These are phyloP conservation scores for Asterella californica DNA, from an alignment of 225 moss, liverwort and hornwort species.

Conservation along the genomic window DNA sequence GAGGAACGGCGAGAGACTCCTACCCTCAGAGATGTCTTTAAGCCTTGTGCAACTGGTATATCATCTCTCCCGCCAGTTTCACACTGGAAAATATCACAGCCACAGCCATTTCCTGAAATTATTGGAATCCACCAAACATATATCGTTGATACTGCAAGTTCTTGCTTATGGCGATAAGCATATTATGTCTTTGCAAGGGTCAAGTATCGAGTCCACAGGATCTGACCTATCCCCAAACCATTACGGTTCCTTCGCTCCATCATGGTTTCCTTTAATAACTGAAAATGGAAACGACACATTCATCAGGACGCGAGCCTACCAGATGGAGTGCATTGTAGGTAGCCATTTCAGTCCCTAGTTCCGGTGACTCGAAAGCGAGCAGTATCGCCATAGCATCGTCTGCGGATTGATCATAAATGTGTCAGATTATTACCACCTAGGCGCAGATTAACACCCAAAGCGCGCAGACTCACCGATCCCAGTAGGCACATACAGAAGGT, in stretches of 20 bases:
- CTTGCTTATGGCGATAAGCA: background rate
- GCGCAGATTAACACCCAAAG: background rate
- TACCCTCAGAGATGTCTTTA: conserved; percentile 66
- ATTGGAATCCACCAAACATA: background rate
- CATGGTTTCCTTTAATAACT: background rate
- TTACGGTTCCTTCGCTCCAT: background rate
- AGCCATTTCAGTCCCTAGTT: conserved; percentile 77
- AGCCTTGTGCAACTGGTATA: conserved; percentile 82
- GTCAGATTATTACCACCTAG: background rate
- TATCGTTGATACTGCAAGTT: no score
- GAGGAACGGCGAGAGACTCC: background rate
- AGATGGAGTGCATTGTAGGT: conserved; percentile 91
- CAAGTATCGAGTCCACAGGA: background rate
- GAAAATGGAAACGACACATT: background rate
- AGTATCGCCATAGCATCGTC: conserved; percentile 97
- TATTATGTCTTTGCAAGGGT: background rate
- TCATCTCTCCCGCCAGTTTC: conserved; percentile 86
- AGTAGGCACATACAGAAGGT: background rate
- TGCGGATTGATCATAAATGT: conserved; percentile 9
- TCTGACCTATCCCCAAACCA: background rate
- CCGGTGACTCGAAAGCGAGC: conserved; percentile 80
- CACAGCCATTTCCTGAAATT: background rate
- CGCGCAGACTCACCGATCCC: no score
- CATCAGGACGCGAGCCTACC: conserved; percentile 39
- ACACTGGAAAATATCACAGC: conserved; percentile 39